Base-by-base conservation (phyloP, 2,329 filamentous ascomycete species). In the Venturia oleaginea region DNA sequence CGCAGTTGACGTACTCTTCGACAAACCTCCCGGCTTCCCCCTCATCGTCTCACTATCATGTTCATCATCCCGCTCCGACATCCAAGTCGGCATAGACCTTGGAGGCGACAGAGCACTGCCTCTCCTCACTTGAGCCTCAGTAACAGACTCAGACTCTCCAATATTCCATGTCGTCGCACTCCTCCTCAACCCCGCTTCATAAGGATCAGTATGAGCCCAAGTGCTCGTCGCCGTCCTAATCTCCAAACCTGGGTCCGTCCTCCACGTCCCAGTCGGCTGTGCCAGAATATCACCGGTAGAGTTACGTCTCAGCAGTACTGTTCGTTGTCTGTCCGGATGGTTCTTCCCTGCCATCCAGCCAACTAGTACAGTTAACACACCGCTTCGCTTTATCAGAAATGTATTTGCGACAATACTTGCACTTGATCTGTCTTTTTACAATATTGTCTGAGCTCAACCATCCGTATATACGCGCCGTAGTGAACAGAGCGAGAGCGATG, bases 361-460 rank as follows among this genome's bases (percentile, higher is more conserved):
- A 85, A 66, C 79, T 83, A 11, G 82, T 83, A 69, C 83, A 85
- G 68, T 84, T 82, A 3, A 83, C 72, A 71, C 83, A 85, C 6
- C 83, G 76, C 66, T 77, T 70, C 65, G 86, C 86, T 81, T 86
- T 86, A 62, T 84, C 81, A 69, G 82, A 86, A 65, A 89, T 84
- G 30, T 73, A 77, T 73, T 86, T 85, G 66, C 81, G 78, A 71
- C 87, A 89, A 70, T 87, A 91, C 70, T 78, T 82, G 76, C 88
- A 91, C 74, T 85, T 88, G 62, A 86, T 80, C 32, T 83, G 84
- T 68, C 83, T 84, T 77, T 90, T 90, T 72, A 91, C 88, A 67
- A 91, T 87, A 17, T 84, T 83, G 62, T 90, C 87, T 13, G 81
- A 79, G 15, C 83, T 84, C 13, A 85, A 71, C 67, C 78, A 80